Conservation (phyloP, 495 filamentous ascomycete genomes). For the Podospora sp. region DNA sequence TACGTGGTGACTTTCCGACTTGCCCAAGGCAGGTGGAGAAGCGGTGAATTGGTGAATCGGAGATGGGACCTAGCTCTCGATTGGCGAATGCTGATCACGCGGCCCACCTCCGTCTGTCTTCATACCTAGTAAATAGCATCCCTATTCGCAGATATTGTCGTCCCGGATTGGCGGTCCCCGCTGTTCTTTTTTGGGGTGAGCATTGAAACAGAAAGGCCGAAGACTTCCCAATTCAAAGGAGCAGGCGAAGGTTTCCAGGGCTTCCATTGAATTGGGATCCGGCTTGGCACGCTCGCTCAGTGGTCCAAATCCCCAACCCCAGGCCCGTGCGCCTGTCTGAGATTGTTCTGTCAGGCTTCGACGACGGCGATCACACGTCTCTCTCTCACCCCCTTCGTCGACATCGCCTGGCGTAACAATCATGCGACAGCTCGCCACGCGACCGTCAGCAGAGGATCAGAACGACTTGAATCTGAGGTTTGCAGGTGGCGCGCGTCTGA, state of each 20-base stretch:
- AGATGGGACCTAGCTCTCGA: background rate
- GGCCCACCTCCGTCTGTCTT: background rate
- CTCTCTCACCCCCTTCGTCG: background rate
- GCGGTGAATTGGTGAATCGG: too few species aligned
- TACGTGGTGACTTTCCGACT: too few species aligned
- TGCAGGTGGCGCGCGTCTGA: background rate
- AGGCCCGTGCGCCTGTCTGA: conserved; percentile 29
- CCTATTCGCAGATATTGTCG: background rate
- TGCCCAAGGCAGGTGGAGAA: too few species aligned
- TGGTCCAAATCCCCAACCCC: background rate
- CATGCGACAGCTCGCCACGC: background rate
- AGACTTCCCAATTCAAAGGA: background rate
- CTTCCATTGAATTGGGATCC: conserved; percentile 13
- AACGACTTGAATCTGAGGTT: background rate
- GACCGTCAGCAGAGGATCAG: background rate
- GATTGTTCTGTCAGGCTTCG: conserved; percentile 35
- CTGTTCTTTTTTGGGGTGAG: conserved; percentile 8
- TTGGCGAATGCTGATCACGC: conserved; percentile 20
- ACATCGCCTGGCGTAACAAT: conserved; percentile 11
- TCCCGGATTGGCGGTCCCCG: conserved; percentile 11
- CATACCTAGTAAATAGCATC: background rate
- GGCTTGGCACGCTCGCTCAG: conserved; percentile 22
- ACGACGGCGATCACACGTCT: conserved; percentile 33
- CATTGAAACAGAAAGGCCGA: conserved; percentile 2
- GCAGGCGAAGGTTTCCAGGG: conserved; percentile 7